These are phyloP conservation scores for Candida sojae DNA, from an alignment of 1,139 yeast genomes.

Conservation along the genomic window DNA sequence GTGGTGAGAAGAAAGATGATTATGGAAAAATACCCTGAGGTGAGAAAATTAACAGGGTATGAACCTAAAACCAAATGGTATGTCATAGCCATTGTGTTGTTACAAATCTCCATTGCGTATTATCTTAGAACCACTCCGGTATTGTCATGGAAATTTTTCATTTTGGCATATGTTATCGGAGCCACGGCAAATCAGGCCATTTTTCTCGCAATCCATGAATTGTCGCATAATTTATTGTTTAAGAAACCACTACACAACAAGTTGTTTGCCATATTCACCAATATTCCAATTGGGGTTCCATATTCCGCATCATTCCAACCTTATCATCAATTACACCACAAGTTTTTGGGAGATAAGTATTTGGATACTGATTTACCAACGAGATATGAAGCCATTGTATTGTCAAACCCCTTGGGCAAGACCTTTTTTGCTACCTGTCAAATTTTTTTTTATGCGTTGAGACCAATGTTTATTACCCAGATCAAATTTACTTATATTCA, in stretches of 20 bases:
- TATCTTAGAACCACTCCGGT: slow-evolving; percentile 58
- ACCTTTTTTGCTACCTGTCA: slow-evolving; percentile 91
- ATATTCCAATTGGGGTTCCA: slow-evolving; percentile 87
- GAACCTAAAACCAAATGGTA: slow-evolving; percentile 86
- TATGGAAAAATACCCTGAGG: slow-evolving; percentile 74
- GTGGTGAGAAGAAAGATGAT: slow-evolving; percentile 71
- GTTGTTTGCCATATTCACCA: slow-evolving; percentile 73
- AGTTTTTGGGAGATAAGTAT: slow-evolving; percentile 82
- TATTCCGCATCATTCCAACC: slow-evolving; percentile 91
- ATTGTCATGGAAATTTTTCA: slow-evolving; percentile 55
- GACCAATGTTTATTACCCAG: slow-evolving; percentile 85
- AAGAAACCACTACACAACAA: slow-evolving; percentile 76
- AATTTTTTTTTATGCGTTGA: slow-evolving; percentile 81
- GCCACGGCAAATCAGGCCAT: slow-evolving; percentile 85
- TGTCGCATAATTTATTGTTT: slow-evolving; percentile 85
- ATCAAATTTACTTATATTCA: slow-evolving; percentile 77
- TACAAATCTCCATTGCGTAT: slow-evolving; percentile 67
- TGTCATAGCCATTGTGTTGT: slow-evolving; percentile 58
- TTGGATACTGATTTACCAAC: slow-evolving; percentile 92
- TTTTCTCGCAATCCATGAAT: slow-evolving; percentile 85
- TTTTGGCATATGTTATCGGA: slow-evolving; percentile 74
- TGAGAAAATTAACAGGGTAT: slow-evolving; percentile 77
- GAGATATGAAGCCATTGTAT: slow-evolving; percentile 65
- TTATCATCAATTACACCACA: slow-evolving; percentile 89
- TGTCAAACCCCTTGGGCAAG: slow-evolving; percentile 80